These are phyloP conservation scores for Mantamonas sphyraenae DNA, from an alignment of 78 protist species.

Conservation along the genomic window DNA sequence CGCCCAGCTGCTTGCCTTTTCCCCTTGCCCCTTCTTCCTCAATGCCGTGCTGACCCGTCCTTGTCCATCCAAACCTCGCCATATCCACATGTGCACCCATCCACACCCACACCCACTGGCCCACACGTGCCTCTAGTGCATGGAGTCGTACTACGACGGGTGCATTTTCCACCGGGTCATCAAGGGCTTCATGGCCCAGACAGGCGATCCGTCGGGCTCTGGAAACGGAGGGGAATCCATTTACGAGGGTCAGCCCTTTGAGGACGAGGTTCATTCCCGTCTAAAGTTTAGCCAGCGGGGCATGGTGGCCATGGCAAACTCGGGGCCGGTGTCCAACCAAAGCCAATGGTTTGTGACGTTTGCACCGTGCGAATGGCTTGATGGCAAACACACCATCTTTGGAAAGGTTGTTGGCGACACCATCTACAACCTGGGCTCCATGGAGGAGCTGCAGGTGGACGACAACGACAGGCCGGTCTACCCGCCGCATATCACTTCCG, in stretches of 20 bases:
- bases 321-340: conserved; percentile 47
- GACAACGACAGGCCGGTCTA: conserved; percentile 65
- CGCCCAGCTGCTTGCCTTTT: not conserved
- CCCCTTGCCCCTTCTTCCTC: not conserved
- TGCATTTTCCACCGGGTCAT: conserved; percentile 79
- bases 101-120: too few species aligned
- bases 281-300: conserved; percentile 54
- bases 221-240: conserved; percentile 82
- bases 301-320: conserved; percentile 52
- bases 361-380: conserved; percentile 55
- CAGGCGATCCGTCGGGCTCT: conserved; percentile 90
- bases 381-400: conserved; percentile 81
- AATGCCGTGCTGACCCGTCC: too few species aligned
- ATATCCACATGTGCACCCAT: too few species aligned
- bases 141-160: conserved; percentile 77
- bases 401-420: conserved; percentile 80
- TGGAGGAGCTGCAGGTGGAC: conserved; percentile 63
- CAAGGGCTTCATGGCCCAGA: conserved; percentile 72
- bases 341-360: conserved; percentile 90
- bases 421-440: conserved; percentile 49
- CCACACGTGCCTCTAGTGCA: too few species aligned
- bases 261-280: conserved; percentile 80
- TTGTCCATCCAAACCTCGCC: too few species aligned
- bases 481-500: conserved; percentile 53
- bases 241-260: conserved; percentile 64